phyloP scores from a whole-genome alignment of 306 rosid species.

The Sindora glabra region DNA sequence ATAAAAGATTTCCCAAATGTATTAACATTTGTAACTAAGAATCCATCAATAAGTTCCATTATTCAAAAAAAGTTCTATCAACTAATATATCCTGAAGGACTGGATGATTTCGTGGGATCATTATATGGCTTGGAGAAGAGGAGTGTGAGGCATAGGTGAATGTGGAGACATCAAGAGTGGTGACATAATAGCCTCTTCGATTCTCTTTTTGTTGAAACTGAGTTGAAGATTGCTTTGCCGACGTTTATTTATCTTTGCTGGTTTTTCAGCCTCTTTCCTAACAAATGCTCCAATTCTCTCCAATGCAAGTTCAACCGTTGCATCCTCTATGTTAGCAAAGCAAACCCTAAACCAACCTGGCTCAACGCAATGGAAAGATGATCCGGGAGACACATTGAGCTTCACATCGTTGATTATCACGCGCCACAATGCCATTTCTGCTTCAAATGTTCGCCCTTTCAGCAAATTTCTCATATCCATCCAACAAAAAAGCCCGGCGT shows the following conservation, averaged over 20 bases:
- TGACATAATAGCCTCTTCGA: constrained; percentile 48
- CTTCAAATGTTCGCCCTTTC: constrained; percentile 44
- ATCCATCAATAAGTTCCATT: too few relatives aligned
- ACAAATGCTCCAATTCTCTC: constrained; percentile 57
- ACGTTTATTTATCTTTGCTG: constrained; percentile 13
- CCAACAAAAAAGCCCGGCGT: constrained; percentile 78
- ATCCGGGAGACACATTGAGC: constrained; percentile 90
- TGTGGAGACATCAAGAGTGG: constrained; percentile 62
- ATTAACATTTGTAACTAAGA: too few relatives aligned
- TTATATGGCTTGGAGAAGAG: constrained; percentile 47
- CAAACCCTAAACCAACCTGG: constrained; percentile 97
- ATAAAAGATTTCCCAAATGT: too few relatives aligned
- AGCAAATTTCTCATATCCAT: constrained; percentile 64
- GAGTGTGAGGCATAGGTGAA: constrained; percentile 70
- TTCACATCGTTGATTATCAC: constrained; percentile 60
- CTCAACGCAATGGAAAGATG: constrained; percentile 65
- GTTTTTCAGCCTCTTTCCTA: constrained; percentile 16
- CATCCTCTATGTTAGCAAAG: constrained; percentile 80
- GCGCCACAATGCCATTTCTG: constrained; percentile 63
- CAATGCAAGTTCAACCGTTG: constrained; percentile 55
- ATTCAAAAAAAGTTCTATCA: too few relatives aligned
- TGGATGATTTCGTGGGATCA: too few relatives aligned
- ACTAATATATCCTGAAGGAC: too few relatives aligned
- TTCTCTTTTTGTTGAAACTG: constrained; percentile 36
- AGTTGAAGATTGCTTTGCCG: constrained; percentile 41